Base-by-base conservation (phyloP, 2,329 filamentous ascomycete genomes). In the Scedosporium aurantiacum region DNA sequence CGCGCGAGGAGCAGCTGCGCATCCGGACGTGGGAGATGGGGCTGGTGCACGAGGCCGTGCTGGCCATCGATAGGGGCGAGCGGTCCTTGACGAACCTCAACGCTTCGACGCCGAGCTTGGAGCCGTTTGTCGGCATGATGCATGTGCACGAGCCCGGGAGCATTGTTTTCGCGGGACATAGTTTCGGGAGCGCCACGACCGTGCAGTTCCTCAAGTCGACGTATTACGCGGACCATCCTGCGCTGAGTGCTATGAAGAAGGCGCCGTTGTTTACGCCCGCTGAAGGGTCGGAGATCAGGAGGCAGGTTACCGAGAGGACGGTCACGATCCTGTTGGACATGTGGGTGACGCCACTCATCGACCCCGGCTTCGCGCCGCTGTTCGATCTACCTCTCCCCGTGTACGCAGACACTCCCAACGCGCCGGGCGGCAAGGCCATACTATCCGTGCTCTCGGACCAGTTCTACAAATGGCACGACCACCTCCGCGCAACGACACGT, bases 1-100 rank as follows among this genome's bases (percentile, higher is more conserved):
- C 77, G 2, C 80, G 91, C 55, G 86, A 93, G 70, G 78, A 79
- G 16, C 90, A 95, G 72, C 73, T 96, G 61, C 81, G 84, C 40
- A 86, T 91, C 62, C 82, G 91, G 5, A 75, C 90, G 1, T 94
- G 89, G 88, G 91, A 96, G 72, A 71, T 94, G 28, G 87, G 86
- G 1, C 72, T 90, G 18, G 75, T 89, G 10, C 84, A 90, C 68
- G 84, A 89, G 50, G 86, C 87, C 0, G 64, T 94, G 1, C 71
- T 86, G 6, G 82, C 81, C 57, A 79, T 94, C 10, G 88, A 94
- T 65, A 69, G 75, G 1, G 85, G 83, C 1, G 66, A 75, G 2
- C 16, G 8, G 40, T 60, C 67, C 1, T 66, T 80, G 5, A 75
- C 71, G 23, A 87, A 86, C 63, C 67, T 86, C 41, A 84, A 86